phyloP scores from a whole-genome alignment of 106 monocot species.

The Xerophyta viscosa region DNA sequence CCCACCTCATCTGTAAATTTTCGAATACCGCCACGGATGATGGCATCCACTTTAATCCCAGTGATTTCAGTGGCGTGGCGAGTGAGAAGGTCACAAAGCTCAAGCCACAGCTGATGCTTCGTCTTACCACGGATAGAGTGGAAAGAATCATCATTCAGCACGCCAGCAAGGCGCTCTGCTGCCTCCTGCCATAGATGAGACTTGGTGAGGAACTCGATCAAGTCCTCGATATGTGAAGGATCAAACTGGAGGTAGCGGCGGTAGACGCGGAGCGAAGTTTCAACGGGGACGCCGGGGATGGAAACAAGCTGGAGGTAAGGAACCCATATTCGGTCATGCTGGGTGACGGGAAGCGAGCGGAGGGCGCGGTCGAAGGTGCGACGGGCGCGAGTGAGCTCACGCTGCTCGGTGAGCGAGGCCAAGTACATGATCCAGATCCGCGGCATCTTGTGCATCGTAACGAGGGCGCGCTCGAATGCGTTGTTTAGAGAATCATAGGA shows the following conservation, averaged over 20 bases:
- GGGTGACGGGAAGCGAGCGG: conserved; percentile 80
- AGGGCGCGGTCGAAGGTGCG: conserved; percentile 79
- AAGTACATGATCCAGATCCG: conserved; percentile 85
- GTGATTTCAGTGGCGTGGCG: conserved; percentile 75
- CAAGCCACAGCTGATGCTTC: conserved; percentile 83
- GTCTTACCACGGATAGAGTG: conserved; percentile 88
- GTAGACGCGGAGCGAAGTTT: conserved; percentile 78
- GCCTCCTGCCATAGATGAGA: conserved; percentile 91
- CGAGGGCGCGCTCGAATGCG: conserved; percentile 90
- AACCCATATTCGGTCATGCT: conserved; percentile 87
- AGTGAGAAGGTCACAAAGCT: conserved; percentile 84
- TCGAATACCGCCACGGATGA: conserved; percentile 81
- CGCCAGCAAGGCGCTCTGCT: conserved; percentile 61
- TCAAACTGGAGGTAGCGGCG: conserved; percentile 71
- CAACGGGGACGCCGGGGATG: conserved; percentile 62
- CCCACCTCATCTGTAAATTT: conserved; percentile 86
- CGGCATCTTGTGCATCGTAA: conserved; percentile 98
- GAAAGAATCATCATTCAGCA: conserved; percentile 69
- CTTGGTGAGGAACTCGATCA: conserved; percentile 72
- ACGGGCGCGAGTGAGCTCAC: conserved; percentile 45
- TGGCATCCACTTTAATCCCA: conserved; percentile 87
- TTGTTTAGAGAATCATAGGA: conserved; percentile 65
- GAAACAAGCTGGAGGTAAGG: conserved; percentile 65
- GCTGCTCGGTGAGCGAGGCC: conserved; percentile 58
- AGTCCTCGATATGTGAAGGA: conserved; percentile 93